Percentiles rank a stretch among this genome's conserved stretches.
Evolutionary conservation across 2,329 filamentous ascomycete species (phyloP).

Genomic region (Pyrenochaeta sp.): DNA sequence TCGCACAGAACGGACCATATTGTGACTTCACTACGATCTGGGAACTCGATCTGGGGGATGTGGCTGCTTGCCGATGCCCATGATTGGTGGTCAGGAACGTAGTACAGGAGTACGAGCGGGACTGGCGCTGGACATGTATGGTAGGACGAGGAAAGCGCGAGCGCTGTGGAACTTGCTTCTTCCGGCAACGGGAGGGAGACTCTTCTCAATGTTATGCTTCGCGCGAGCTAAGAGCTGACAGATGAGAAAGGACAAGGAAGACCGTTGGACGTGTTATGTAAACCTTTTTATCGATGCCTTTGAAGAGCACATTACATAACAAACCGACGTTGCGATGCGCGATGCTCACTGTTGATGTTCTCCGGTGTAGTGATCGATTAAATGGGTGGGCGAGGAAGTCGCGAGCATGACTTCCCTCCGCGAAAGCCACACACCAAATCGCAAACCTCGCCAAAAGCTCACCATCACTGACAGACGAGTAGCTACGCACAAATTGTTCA

Average conservation of each 20-base stretch:
- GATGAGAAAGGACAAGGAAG: not conserved
- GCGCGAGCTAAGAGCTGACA: not conserved
- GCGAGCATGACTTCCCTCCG: constrained; percentile 2
- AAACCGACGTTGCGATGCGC: not conserved
- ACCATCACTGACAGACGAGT: not conserved
- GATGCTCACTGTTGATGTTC: not conserved
- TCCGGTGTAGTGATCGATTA: not conserved
- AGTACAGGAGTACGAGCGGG: constrained; percentile 12
- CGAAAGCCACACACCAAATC: constrained; percentile 7
- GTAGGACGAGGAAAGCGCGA: constrained; percentile 17
- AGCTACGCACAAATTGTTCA: not conserved
- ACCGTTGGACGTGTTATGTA: constrained; percentile 2
- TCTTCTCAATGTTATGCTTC: constrained; percentile 10
- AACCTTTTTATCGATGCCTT: not conserved
- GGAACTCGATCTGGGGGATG: constrained; percentile 7
- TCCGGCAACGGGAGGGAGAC: constrained; percentile 9
- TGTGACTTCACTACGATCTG: constrained; percentile 2
- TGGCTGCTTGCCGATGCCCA: constrained; percentile 11
- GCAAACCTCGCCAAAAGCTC: constrained; percentile 4
- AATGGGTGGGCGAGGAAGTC: constrained; percentile 2
- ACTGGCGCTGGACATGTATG: constrained; percentile 8
- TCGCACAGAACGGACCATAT: constrained; percentile 1
- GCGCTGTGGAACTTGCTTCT: constrained; percentile 13
- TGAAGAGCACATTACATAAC: not conserved
- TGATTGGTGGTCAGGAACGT: constrained; percentile 12